Evolutionary conservation across 306 rosid genomes (phyloP).

Genomic region (Lotus japonicus): DNA sequence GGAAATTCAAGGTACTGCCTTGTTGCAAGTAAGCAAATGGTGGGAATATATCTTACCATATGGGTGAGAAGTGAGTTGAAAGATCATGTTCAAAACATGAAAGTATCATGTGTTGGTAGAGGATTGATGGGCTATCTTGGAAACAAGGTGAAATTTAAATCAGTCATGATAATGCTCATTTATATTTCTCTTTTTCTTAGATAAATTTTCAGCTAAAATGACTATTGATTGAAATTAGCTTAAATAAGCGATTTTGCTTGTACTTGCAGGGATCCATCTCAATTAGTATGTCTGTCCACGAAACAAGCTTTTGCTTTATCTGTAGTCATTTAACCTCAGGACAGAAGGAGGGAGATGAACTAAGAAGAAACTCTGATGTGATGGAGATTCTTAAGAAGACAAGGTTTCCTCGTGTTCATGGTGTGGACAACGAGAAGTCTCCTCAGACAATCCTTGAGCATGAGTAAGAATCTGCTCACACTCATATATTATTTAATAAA

Average conservation of each 20-base stretch:
- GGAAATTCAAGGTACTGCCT: slow-evolving; percentile 87
- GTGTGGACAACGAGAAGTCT: slow-evolving; percentile 62
- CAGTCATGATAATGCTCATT: background rate
- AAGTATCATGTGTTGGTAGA: slow-evolving; percentile 93
- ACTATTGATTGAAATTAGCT: slow-evolving; percentile 7
- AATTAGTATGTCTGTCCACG: slow-evolving; percentile 90
- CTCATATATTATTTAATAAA: background rate
- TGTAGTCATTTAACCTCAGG: slow-evolving; percentile 97
- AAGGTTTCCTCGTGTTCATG: slow-evolving; percentile 85
- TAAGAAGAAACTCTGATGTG: slow-evolving; percentile 90
- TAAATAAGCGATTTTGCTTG: slow-evolving; percentile 19
- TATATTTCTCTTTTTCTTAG: background rate
- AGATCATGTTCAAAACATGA: slow-evolving; percentile 89
- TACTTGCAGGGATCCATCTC: slow-evolving; percentile 91
- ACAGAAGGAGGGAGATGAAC: slow-evolving; percentile 96
- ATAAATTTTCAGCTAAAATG: background rate
- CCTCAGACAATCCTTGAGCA: slow-evolving; percentile 96
- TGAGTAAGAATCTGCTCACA: slow-evolving; percentile 59
- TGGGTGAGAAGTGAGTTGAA: slow-evolving; percentile 93
- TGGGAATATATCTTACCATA: slow-evolving; percentile 89
- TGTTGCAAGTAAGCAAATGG: slow-evolving; percentile 99
- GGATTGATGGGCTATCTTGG: slow-evolving; percentile 99
- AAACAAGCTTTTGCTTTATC: slow-evolving; percentile 91
- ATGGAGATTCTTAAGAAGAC: slow-evolving; percentile 94
- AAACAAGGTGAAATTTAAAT: slow-evolving; percentile 67